These are phyloP conservation scores for Dendrobium catenatum DNA, from an alignment of 106 monocot genomes.

Conservation along the genomic window DNA sequence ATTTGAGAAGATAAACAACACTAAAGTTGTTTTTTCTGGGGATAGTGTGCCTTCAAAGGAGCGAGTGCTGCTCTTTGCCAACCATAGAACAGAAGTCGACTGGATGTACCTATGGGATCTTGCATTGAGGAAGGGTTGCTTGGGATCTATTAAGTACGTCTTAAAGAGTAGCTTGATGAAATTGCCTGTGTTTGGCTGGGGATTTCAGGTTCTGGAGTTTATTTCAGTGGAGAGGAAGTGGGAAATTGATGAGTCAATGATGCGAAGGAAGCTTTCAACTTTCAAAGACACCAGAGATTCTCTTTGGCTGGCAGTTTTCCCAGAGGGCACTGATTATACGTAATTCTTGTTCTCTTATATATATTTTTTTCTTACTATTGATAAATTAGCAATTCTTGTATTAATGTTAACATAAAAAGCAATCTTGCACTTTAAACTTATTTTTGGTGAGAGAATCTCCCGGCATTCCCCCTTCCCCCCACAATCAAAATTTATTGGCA, in stretches of 20 bases:
- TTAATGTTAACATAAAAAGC: neutral
- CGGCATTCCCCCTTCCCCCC: neutral
- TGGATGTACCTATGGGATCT: slow-evolving; percentile 99
- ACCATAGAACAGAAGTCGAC: slow-evolving; percentile 98
- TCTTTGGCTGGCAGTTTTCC: slow-evolving; percentile 92
- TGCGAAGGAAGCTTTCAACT: slow-evolving; percentile 53
- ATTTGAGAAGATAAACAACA: slow-evolving; percentile 92
- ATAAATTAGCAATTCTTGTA: neutral
- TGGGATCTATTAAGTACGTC: slow-evolving; percentile 82
- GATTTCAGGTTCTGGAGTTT: slow-evolving; percentile 91
- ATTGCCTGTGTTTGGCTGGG: slow-evolving; percentile 89
- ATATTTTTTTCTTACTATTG: neutral
- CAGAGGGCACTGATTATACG: slow-evolving; percentile 97
- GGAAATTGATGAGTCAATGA: slow-evolving; percentile 72
- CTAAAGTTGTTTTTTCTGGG: slow-evolving; percentile 83
- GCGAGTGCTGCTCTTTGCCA: slow-evolving; percentile 66
- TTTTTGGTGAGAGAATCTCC: neutral
- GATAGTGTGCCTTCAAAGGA: slow-evolving; percentile 48
- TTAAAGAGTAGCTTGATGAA: slow-evolving; percentile 95
- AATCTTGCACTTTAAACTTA: neutral
- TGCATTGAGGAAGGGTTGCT: slow-evolving; percentile 70
- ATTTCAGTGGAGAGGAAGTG: slow-evolving; percentile 92
- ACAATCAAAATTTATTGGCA: neutral
- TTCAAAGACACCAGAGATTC: slow-evolving; percentile 64
- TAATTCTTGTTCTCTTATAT: slow-evolving; percentile 19